Percentiles rank a stretch among this genome's conserved stretches.
These are phyloP conservation scores for Mucor piriformis DNA, from an alignment of 371 early-diverging fungal species.

Conservation along the genomic window DNA sequence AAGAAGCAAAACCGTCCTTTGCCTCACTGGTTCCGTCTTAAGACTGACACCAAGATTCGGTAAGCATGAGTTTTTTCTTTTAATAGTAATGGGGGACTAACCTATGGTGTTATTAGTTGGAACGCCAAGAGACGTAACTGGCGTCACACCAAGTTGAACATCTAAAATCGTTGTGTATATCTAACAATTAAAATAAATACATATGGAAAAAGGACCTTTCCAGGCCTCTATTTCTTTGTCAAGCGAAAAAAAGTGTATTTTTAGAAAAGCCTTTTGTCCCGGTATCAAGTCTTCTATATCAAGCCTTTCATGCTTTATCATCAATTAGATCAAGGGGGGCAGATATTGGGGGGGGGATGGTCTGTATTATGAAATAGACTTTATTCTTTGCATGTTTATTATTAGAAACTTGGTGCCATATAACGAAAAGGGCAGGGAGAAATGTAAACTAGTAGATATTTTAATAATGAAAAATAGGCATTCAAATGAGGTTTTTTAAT, in stretches of 20 bases:
- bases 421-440: neutral
- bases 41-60: constrained; percentile 94
- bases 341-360: neutral
- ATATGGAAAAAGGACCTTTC: neutral
- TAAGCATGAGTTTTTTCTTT: constrained; percentile 23
- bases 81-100: neutral
- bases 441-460: neutral
- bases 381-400: neutral
- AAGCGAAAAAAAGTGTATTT: neutral
- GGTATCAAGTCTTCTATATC: neutral
- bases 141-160: constrained; percentile 97
- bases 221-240: no score
- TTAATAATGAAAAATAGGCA: neutral
- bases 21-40: constrained; percentile 97
- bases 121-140: constrained; percentile 99
- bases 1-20: constrained; percentile 98
- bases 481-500: neutral
- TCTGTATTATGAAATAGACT: neutral
- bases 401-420: no score
- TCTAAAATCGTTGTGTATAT: no score
- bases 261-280: neutral
- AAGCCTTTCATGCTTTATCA: neutral
- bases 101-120: constrained; percentile 62
- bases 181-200: no score
- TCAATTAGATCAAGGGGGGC: neutral